Conservation (phyloP, 495 filamentous ascomycete genomes). For the Penicillium roqueforti region DNA sequence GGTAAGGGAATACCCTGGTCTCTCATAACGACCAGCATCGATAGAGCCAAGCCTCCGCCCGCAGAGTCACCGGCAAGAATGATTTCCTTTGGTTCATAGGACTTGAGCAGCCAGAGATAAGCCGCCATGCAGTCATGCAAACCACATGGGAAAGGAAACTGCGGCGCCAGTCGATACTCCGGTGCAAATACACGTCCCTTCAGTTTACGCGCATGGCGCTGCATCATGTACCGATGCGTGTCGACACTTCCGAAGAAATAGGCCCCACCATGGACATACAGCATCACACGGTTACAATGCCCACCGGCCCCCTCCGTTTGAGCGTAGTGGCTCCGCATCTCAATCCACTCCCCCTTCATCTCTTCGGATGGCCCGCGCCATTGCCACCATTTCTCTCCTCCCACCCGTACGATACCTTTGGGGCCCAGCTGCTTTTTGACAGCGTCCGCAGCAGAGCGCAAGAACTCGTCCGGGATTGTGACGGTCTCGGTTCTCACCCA, state of each 20-base stretch:
- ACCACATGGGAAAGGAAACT: constrained; percentile 93
- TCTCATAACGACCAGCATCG: constrained; percentile 72
- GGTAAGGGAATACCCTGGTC: constrained; percentile 79
- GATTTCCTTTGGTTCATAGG: constrained; percentile 72
- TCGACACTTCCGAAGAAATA: constrained; percentile 91
- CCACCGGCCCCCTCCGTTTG: constrained; percentile 58
- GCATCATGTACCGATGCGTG: constrained; percentile 93
- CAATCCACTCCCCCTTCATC: constrained; percentile 86
- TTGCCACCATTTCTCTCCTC: constrained; percentile 89
- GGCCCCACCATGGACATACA: constrained; percentile 86
- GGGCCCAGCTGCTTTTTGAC: constrained; percentile 69
- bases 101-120: constrained; percentile 74
- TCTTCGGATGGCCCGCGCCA: constrained; percentile 66
- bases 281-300: constrained; percentile 68
- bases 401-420: constrained; percentile 66
- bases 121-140: constrained; percentile 83
- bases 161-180: constrained; percentile 81
- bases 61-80: constrained; percentile 86
- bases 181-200: constrained; percentile 86
- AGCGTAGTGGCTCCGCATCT: constrained; percentile 81
- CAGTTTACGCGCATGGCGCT: constrained; percentile 89
- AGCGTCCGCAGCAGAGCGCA: constrained; percentile 57
- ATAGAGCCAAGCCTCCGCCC: constrained; percentile 80
- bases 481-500: constrained; percentile 81
- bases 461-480: constrained; percentile 57